A percentile compares a stretch with the other conserved stretches of the same genome.
phyloP scores from a whole-genome alignment of 2,329 filamentous ascomycete genomes.

The Pyricularia grisea region DNA sequence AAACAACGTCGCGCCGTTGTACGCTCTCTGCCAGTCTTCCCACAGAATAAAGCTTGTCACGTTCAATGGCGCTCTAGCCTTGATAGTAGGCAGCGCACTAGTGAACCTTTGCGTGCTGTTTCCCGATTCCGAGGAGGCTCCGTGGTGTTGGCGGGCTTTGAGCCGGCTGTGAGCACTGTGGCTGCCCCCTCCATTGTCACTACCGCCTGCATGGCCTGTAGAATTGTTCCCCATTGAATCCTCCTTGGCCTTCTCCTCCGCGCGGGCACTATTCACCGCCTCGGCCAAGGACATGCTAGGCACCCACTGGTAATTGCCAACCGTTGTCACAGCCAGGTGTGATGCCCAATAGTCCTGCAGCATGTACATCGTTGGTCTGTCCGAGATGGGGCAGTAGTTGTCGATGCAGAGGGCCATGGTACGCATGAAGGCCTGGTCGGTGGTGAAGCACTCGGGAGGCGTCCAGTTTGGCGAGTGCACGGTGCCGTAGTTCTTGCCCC shows the following conservation, averaged over 20 bases:
- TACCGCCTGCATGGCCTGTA: background rate
- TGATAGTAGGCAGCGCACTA: constrained; percentile 15
- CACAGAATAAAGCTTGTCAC: constrained; percentile 20
- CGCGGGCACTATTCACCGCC: constrained; percentile 8
- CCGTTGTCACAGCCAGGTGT: constrained; percentile 11
- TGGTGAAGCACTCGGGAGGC: constrained; percentile 16
- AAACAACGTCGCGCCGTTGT: constrained; percentile 42
- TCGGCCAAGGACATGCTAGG: constrained; percentile 9
- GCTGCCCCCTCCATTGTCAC: background rate
- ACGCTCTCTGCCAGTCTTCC: constrained; percentile 26
- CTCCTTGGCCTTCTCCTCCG: background rate
- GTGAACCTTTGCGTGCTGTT: constrained; percentile 5
- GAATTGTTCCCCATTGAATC: background rate
- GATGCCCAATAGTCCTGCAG: constrained; percentile 15
- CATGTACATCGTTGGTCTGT: constrained; percentile 7
- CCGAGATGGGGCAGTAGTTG: constrained; percentile 13
- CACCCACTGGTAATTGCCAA: constrained; percentile 10
- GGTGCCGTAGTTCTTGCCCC: constrained; percentile 14
- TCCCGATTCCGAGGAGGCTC: background rate
- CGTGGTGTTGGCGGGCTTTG: background rate
- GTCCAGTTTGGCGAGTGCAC: constrained; percentile 14
- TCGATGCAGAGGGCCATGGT: constrained; percentile 18
- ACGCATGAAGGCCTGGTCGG: constrained; percentile 15
- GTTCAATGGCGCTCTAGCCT: constrained; percentile 17
- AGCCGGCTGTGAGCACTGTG: background rate